These are phyloP conservation scores for Penicillium nordicum DNA, from an alignment of 2,329 filamentous ascomycete species.

Conservation along the genomic window DNA sequence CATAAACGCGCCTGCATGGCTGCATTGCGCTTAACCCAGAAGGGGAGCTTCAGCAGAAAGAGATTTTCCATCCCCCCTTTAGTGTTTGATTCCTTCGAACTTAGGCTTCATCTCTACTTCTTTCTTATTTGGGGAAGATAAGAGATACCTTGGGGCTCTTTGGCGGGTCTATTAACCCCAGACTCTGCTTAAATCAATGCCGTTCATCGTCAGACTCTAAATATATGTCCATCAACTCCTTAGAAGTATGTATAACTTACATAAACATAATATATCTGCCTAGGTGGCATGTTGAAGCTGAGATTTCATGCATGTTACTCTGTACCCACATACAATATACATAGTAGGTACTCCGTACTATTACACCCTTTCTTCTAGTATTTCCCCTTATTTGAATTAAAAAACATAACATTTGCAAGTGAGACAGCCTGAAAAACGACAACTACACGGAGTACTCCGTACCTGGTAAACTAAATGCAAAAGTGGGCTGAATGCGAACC, in stretches of 20 bases:
- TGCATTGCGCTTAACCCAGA: constrained; percentile 29
- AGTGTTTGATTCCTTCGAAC: not conserved
- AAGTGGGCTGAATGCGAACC: not conserved
- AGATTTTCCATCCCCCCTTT: constrained; percentile 5
- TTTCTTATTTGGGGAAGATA: constrained; percentile 7
- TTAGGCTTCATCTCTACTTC: not conserved
- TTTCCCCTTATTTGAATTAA: not conserved
- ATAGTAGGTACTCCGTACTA: not conserved
- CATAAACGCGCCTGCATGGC: constrained; percentile 2
- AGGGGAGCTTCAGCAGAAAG: constrained; percentile 38
- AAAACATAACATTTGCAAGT: not conserved
- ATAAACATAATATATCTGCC: not conserved
- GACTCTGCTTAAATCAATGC: not conserved
- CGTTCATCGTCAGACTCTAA: not conserved
- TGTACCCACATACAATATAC: not conserved
- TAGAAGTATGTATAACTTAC: not conserved
- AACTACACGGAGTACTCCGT: not conserved
- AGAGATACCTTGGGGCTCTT: not conserved
- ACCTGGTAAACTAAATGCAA: not conserved
- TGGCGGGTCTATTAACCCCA: not conserved
- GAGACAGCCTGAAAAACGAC: not conserved
- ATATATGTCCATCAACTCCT: not conserved
- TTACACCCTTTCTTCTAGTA: not conserved
- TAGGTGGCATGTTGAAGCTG: not conserved
- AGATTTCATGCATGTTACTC: not conserved